Evolutionary conservation across 139 green algal species (phyloP).

Genomic region (Spirogloea muscicola): DNA sequence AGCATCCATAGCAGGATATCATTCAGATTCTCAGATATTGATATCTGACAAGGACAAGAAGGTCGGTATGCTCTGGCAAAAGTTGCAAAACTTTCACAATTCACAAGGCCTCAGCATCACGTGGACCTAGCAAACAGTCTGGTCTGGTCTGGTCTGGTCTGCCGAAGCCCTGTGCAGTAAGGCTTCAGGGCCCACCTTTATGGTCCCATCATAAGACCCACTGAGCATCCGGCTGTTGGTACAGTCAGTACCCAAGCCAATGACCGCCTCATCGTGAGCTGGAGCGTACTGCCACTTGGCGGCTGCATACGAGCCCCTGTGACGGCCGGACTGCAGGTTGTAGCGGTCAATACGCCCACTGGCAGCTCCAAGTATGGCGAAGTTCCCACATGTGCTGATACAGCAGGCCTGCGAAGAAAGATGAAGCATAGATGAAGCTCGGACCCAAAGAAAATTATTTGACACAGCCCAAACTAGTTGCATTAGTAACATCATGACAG

Average conservation of each 20-base stretch:
- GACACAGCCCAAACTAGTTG: no score
- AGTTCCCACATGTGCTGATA: constrained; percentile 90
- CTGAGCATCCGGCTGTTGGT: constrained; percentile 60
- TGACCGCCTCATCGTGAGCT: constrained; percentile 69
- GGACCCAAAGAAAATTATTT: no score
- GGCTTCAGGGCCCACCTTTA: constrained; percentile 25
- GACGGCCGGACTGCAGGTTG: constrained; percentile 78
- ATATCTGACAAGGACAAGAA: no score
- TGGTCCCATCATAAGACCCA: constrained; percentile 10
- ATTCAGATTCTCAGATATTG: no score
- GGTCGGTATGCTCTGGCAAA: no score
- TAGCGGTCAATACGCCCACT: constrained; percentile 82
- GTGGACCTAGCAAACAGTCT: no score
- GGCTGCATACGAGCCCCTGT: constrained; percentile 46
- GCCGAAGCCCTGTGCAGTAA: background rate
- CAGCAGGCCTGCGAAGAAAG: constrained; percentile 52
- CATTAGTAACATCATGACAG: no score
- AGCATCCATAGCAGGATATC: no score
- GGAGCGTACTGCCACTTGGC: background rate
- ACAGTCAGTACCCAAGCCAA: constrained; percentile 61
- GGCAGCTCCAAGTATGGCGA: constrained; percentile 78
- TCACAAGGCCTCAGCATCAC: no score
- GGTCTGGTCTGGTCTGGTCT: background rate
- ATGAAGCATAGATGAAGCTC: no score
- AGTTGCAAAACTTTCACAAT: no score